These are phyloP conservation scores for Elaphomyces granulatus DNA, from an alignment of 495 filamentous ascomycete genomes.

Conservation along the genomic window DNA sequence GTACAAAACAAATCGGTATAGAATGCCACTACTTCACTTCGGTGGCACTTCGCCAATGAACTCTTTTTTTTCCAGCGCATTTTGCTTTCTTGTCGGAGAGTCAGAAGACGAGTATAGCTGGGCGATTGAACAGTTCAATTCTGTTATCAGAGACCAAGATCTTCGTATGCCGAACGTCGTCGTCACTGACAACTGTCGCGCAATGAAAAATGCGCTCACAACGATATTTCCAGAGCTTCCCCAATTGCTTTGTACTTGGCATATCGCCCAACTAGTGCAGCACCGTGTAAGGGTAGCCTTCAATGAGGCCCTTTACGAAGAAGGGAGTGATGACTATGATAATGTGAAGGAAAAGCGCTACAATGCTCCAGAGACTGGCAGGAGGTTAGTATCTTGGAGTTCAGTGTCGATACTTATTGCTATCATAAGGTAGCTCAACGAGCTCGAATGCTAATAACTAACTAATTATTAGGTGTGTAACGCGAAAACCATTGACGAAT, in stretches of 20 bases:
- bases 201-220: not conserved
- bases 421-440: too few relatives aligned
- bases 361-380: not conserved
- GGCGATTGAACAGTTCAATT: not conserved
- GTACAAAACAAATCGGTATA: slow-evolving; percentile 10
- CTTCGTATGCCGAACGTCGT: too few relatives aligned
- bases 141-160: not conserved
- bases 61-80: not conserved
- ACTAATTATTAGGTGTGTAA: not conserved
- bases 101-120: not conserved
- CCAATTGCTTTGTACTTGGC: not conserved
- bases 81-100: not conserved
- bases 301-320: not conserved
- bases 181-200: not conserved
- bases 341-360: not conserved
- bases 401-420: too few relatives aligned
- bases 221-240: not conserved
- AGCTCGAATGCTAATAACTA: not conserved
- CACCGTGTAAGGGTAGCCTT: not conserved
- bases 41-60: not conserved
- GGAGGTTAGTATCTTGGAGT: not conserved
- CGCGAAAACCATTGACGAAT: not conserved
- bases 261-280: not conserved
- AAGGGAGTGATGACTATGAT: not conserved
- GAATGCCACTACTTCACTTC: slow-evolving; percentile 6